Percentiles rank a stretch among this genome's conserved stretches.
Evolutionary conservation across 2,329 filamentous ascomycete species (phyloP).

Genomic region (Lasiodiplodia sp.): DNA sequence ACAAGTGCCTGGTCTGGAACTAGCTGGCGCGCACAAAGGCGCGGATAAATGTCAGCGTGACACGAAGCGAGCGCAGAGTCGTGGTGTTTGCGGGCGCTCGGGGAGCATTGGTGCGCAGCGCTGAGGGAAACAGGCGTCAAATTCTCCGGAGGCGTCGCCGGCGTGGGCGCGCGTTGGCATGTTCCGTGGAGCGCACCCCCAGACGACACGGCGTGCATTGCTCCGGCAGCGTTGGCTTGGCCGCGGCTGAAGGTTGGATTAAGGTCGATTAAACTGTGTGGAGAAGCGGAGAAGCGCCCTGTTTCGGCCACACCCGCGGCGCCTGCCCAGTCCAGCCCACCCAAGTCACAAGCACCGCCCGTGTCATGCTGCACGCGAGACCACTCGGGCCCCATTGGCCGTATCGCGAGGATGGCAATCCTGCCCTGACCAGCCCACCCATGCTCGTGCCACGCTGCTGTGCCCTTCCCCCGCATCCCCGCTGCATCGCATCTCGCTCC

Average conservation of each 20-base stretch:
- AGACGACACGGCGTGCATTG: slow-evolving; percentile 20
- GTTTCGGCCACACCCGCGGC: slow-evolving; percentile 13
- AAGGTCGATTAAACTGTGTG: slow-evolving; percentile 15
- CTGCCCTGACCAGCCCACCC: background rate
- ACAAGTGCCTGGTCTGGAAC: background rate
- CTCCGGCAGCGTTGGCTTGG: slow-evolving; percentile 14
- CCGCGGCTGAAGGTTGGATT: slow-evolving; percentile 20
- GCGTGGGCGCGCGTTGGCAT: background rate
- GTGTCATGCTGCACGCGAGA: slow-evolving; percentile 22
- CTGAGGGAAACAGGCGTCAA: background rate
- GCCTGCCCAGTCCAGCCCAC: background rate
- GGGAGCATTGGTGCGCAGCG: background rate
- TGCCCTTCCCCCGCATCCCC: slow-evolving; percentile 17
- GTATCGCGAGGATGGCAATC: background rate
- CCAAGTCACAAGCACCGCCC: slow-evolving; percentile 10
- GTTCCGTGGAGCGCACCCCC: background rate
- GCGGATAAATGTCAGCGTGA: background rate
- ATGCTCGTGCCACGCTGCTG: background rate
- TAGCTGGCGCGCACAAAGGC: background rate
- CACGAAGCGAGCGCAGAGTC: background rate
- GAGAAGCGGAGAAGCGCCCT: slow-evolving; percentile 18
- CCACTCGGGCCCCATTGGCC: background rate
- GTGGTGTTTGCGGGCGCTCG: background rate
- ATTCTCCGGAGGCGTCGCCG: slow-evolving; percentile 12
- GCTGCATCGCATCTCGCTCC: background rate